Evolutionary conservation across 352 stramenopile species (phyloP), one percentile per base, ranked within the genome.

Genomic region (Globisporangium parvum): DNA sequence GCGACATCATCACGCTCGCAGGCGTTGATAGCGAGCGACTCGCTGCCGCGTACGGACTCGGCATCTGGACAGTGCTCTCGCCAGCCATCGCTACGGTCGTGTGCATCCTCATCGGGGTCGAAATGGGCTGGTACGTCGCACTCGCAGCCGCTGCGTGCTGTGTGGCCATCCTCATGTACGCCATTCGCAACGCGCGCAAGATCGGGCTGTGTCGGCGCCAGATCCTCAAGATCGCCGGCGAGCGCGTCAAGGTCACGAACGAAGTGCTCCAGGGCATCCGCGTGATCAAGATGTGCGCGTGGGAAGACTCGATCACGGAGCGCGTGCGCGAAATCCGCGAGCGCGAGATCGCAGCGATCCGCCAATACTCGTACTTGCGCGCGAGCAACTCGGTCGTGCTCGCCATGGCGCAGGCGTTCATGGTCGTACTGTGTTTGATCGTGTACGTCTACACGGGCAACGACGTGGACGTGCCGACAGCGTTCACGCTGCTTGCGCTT

Each of bases 231-330:
- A 66, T 88, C 51, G 65, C 76, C 0, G 72, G 70, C 21, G 71
- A 90, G 21, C 80, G 95, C 18, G 87, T 98, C 18, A 95, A 97
- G 59, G 82, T 97, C 54, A 93, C 94, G n/a, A 96, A 93, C 55
- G 93, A 98, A 69, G 84, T 95, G 20, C 74, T 98, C 4, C 67
- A 87, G 20, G 93, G 92, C 10, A 95, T 98, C 53, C 73, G 88
- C 49, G 85, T 88, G 51, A 80, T 96, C 37, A 97, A 97, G 55
- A 88, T 96, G 65, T 95, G 96, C 52, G 81, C 78, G 23, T 97
- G 87, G 88, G 77, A 87, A 54, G 57, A 69, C 28, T 74, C 73
- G 2, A 61, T 87, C 8, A 44, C 54, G 18, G 54, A 54, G 2
- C 66, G 70, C 1, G 62, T 88, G 26, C 57, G 57, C 14, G 47